Percentiles rank a stretch among this genome's conserved stretches.
These are phyloP conservation scores for Fusarium tupiense DNA, from an alignment of 2,329 filamentous ascomycete genomes.

Conservation along the genomic window DNA sequence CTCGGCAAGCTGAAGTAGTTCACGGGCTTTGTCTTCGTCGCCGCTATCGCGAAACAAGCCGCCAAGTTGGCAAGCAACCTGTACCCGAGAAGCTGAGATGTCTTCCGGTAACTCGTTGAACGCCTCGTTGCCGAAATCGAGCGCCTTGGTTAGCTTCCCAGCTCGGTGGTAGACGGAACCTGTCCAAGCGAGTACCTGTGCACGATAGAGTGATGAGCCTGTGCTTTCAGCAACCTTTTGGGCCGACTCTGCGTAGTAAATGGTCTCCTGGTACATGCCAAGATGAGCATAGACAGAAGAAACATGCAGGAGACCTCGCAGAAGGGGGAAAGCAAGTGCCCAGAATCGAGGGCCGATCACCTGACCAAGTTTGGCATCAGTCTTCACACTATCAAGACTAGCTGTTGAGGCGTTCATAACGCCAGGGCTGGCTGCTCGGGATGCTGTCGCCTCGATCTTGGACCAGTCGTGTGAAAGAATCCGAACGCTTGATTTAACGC, in stretches of 20 bases:
- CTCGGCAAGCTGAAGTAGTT: slow-evolving; percentile 61
- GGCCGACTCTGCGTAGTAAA: slow-evolving; percentile 88
- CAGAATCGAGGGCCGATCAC: slow-evolving; percentile 74
- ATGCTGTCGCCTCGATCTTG: slow-evolving; percentile 54
- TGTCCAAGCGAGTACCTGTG: slow-evolving; percentile 64
- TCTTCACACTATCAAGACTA: slow-evolving; percentile 43
- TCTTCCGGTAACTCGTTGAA: slow-evolving; percentile 60
- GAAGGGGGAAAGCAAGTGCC: slow-evolving; percentile 78
- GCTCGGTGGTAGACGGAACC: slow-evolving; percentile 66
- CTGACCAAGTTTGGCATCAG: slow-evolving; percentile 31
- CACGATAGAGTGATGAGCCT: slow-evolving; percentile 66
- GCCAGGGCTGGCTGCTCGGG: slow-evolving; percentile 33
- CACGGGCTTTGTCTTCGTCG: slow-evolving; percentile 54
- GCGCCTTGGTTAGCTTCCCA: slow-evolving; percentile 67
- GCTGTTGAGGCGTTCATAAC: slow-evolving; percentile 45
- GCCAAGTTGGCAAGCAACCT: slow-evolving; percentile 64
- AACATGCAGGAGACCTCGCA: slow-evolving; percentile 76
- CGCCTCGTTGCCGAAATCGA: slow-evolving; percentile 63
- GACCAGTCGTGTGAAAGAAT: slow-evolving; percentile 66
- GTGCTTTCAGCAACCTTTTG: slow-evolving; percentile 78
- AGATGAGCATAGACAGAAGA: slow-evolving; percentile 83
- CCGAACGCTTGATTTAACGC: slow-evolving; percentile 67
- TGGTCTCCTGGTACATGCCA: slow-evolving; percentile 86
- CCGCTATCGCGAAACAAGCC: slow-evolving; percentile 63
- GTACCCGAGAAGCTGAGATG: slow-evolving; percentile 48